Evolutionary conservation across 116 monocot genomes (phyloP).

Genomic region (Cymodocea nodosa): DNA sequence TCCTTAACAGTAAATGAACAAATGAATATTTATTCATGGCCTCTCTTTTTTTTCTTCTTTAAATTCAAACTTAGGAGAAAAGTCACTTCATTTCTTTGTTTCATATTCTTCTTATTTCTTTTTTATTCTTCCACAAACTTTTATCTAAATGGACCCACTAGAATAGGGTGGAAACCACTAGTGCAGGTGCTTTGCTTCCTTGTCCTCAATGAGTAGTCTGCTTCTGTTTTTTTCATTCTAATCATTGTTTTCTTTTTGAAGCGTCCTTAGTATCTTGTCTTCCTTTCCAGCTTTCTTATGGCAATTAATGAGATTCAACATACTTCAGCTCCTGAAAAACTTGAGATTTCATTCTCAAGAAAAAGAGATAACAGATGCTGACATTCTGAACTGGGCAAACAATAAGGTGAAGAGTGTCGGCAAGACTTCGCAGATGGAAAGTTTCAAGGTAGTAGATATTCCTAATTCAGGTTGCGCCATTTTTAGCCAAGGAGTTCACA

Average conservation of each 20-base stretch:
- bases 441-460: slow-evolving; percentile 53
- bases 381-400: slow-evolving; percentile 82
- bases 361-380: slow-evolving; percentile 82
- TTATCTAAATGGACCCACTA: no score
- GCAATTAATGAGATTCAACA: slow-evolving; percentile 92
- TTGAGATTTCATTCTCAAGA: slow-evolving; percentile 66
- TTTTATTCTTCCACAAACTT: no score
- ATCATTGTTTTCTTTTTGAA: not conserved
- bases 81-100: no score
- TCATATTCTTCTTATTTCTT: no score
- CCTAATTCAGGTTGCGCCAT: no score
- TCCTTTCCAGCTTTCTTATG: slow-evolving; percentile 61
- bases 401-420: slow-evolving; percentile 45
- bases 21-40: no score
- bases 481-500: not conserved
- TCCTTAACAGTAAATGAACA: no score
- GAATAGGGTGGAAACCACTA: no score
- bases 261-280: not conserved
- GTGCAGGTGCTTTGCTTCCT: no score
- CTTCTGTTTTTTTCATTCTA: not conserved
- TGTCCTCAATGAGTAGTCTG: no score
- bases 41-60: no score
- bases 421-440: slow-evolving; percentile 64
- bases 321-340: slow-evolving; percentile 69
- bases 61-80: no score